phyloP scores from a whole-genome alignment of 1,284 basidiomycete species.

The Trichosporon faecale region DNA sequence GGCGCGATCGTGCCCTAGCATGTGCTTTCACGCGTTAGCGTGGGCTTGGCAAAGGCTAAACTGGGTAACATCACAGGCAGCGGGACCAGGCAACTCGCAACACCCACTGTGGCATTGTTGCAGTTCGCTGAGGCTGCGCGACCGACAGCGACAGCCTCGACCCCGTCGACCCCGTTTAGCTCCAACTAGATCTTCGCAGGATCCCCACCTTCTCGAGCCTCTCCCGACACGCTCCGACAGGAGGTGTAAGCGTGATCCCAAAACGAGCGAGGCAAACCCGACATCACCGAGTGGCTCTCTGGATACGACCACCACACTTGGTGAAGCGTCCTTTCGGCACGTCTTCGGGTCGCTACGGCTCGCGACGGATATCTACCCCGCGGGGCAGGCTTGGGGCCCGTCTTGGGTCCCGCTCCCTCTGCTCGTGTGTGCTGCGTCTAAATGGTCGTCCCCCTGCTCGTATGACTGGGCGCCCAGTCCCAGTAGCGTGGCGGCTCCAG shows the following conservation, averaged over 20 bases:
- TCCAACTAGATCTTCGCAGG: not conserved
- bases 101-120: not conserved
- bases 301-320: not conserved
- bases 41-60: conserved; percentile 9
- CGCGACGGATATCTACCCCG: not conserved
- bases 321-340: not conserved
- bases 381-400: not conserved
- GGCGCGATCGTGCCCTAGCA: not conserved
- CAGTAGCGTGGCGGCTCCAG: no score
- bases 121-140: not conserved
- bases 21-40: not conserved
- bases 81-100: not conserved
- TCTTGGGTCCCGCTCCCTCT: not conserved
- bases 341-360: not conserved
- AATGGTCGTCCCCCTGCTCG: not conserved
- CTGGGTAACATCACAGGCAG: not conserved
- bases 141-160: no score
- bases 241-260: not conserved
- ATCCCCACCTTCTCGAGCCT: not conserved
- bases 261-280: not conserved
- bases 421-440: not conserved
- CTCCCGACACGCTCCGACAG: not conserved
- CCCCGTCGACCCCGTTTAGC: not conserved
- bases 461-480: not conserved
- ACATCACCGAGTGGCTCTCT: not conserved